Conservation (phyloP, 176 grass and related monocot species). For the Chrysopogon serrulatus region DNA sequence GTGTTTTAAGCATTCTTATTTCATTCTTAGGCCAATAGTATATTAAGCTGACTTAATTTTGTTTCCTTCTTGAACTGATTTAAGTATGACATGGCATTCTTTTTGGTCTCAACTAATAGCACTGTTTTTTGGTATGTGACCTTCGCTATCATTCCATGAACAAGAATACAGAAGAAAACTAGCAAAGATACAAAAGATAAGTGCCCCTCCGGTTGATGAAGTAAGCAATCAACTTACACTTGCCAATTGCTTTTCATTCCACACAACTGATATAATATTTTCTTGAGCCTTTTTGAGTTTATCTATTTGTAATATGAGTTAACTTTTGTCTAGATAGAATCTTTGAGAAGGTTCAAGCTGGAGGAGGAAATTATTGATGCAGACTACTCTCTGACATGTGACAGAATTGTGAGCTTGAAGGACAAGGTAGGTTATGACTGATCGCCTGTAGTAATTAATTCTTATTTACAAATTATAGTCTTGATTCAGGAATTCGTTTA, state of each 20-base stretch:
- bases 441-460: neutral
- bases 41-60: neutral
- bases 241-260: neutral
- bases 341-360: constrained; percentile 74
- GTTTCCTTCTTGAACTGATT: neutral
- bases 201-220: constrained; percentile 53
- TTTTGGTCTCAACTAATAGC: neutral
- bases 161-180: constrained; percentile 83
- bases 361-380: constrained; percentile 87
- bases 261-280: neutral
- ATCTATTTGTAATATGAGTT: constrained; percentile 27
- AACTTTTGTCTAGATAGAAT: constrained; percentile 66
- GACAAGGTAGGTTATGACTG: constrained; percentile 55
- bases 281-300: neutral
- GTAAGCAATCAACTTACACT: constrained; percentile 42
- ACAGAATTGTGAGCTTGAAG: constrained; percentile 78
- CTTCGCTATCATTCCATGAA: constrained; percentile 17
- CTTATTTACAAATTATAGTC: neutral
- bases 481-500: neutral
- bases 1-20: neutral
- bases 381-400: constrained; percentile 73
- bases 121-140: constrained; percentile 4
- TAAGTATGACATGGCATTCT: neutral
- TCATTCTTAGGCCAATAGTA: neutral
- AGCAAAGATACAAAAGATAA: constrained; percentile 58